Evolutionary conservation across 148 eudicot species (phyloP), one percentile per base, ranked within the genome.

Genomic region (Linanthus parryae): DNA sequence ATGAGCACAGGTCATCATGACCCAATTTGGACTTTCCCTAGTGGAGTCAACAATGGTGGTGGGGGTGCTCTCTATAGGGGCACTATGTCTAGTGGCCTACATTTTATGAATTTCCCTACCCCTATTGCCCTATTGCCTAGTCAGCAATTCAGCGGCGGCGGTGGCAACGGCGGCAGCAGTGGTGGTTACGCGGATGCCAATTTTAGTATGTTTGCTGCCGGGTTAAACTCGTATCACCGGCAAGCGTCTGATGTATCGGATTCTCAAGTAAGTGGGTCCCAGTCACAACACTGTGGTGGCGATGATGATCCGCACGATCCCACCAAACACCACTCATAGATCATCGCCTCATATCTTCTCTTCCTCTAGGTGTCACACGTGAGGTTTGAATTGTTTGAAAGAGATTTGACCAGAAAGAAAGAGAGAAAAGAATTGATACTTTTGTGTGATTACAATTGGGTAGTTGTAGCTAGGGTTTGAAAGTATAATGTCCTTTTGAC

Each of bases 61-160:
- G 52, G 4, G 18, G 20, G 42, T 18, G 24, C 29, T 25, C 31
- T 66, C 44, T 58, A 67, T 36, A 65, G 81, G 35, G 58, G 68
- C 11, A 27, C 52, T 8, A 21, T 44, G 38, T 30, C 68, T 13
- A 61, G 54, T 26, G 82, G 82, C 2, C 28, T 76, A 25, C 77
- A 77, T 72, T 69, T 73, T 36, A 72, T 77, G 82, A 77, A 77
- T 57, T 64, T 77, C 44, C 75, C 69, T 5, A 26, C 75, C 13
- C 68, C 71, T 0, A 27, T 66, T 40, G 51, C 75, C 9, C 22
- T 73, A 7, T 44, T 72, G 38, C 71, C 68, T 3, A 46, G 70
- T 21, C 82, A 72, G 13, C 76, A 63, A 17, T 36, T 47, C 38
- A 47, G 54, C 22, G 3, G 16, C 3, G 52, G 48, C 4, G 20